A percentile compares a stretch with the other conserved stretches of the same genome.
These are phyloP conservation scores for Ophiostoma himal-ulmi DNA, from an alignment of 2,329 filamentous ascomycete species.

Conservation along the genomic window DNA sequence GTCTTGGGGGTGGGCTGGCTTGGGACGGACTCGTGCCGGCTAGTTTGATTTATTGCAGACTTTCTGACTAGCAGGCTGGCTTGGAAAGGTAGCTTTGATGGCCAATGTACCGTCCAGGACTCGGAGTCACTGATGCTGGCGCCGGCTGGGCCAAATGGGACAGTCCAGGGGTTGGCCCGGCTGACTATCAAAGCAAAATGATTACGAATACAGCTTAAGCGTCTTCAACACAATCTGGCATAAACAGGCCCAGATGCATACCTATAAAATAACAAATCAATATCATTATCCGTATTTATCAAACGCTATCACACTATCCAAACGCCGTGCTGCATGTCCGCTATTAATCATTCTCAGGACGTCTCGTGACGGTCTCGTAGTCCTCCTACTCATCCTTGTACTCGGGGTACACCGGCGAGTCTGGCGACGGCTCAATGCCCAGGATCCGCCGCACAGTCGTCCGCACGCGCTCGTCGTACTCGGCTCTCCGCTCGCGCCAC, in stretches of 20 bases:
- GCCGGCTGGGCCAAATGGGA: background rate
- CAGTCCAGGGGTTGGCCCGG: background rate
- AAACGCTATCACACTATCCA: background rate
- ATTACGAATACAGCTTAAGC: background rate
- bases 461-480: constrained; percentile 83
- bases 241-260: too few relatives aligned
- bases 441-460: constrained; percentile 74
- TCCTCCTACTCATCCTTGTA: background rate
- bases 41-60: background rate
- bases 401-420: background rate
- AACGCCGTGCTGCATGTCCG: background rate
- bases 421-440: constrained; percentile 39
- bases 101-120: too few relatives aligned
- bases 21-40: too few relatives aligned
- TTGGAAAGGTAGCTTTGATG: background rate
- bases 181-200: background rate
- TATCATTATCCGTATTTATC: background rate
- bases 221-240: too few relatives aligned
- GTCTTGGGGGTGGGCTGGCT: too few relatives aligned
- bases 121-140: too few relatives aligned
- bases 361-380: background rate
- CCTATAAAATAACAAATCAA: background rate
- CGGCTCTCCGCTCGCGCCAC: constrained; percentile 77
- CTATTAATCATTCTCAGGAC: background rate
- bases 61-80: background rate